Conservation (phyloP, 768 basidiomycete genomes). For the Boletus vermiculosoides region DNA sequence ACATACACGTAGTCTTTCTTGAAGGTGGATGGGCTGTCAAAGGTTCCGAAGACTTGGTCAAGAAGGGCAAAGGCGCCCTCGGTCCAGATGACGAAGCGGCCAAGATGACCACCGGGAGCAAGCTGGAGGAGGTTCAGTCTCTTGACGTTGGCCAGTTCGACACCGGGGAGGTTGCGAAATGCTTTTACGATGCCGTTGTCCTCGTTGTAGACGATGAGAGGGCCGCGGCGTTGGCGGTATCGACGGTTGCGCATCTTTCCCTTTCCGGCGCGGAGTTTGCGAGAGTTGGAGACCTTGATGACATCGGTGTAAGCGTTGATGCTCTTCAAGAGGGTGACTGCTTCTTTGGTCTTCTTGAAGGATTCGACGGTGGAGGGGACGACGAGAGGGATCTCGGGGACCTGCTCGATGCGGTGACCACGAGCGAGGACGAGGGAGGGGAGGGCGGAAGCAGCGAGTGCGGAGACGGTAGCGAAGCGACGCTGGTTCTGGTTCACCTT, state of each 20-base stretch:
- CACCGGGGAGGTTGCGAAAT: constrained; percentile 98
- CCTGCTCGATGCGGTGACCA: constrained; percentile 97
- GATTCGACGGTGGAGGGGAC: constrained; percentile 76
- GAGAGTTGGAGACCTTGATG: constrained; percentile 94
- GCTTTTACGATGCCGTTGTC: constrained; percentile 98
- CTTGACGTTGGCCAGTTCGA: constrained; percentile 93
- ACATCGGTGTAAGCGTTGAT: constrained; percentile 90
- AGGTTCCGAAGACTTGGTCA: constrained; percentile 94
- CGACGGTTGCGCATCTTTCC: constrained; percentile 97
- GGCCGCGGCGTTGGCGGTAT: constrained; percentile 95
- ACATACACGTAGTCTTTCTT: constrained; percentile 89
- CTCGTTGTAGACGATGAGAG: constrained; percentile 94
- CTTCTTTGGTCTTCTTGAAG: constrained; percentile 95
- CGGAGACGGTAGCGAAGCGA: constrained; percentile 96
- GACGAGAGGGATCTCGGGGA: constrained; percentile 96
- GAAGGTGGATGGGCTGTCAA: constrained; percentile 77
- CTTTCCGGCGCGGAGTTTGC: constrained; percentile 95
- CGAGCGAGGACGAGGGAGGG: constrained; percentile 96
- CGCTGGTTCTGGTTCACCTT: constrained; percentile 99
- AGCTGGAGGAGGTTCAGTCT: constrained; percentile 97
- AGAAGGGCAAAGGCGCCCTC: constrained; percentile 89
- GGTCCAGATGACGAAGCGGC: constrained; percentile 99
- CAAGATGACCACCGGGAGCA: constrained; percentile 98
- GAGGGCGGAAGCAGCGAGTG: constrained; percentile 95
- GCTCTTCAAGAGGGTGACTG: constrained; percentile 88